These are phyloP conservation scores for Penicillium hordei DNA, from an alignment of 2,329 filamentous ascomycete genomes.

Conservation along the genomic window DNA sequence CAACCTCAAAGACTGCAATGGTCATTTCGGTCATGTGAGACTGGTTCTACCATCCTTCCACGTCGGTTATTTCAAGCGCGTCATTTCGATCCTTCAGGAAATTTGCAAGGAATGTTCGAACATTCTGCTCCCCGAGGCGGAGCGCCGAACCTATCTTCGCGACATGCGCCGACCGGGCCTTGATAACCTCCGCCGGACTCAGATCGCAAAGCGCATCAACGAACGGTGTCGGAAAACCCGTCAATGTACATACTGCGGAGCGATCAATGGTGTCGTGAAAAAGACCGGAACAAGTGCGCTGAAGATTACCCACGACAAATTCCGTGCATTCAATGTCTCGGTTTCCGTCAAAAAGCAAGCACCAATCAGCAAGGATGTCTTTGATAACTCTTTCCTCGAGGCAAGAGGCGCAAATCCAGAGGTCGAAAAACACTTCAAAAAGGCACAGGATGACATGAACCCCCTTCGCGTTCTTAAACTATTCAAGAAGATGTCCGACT, in stretches of 20 bases:
- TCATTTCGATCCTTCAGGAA: conserved; percentile 86
- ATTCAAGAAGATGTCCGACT: conserved; percentile 80
- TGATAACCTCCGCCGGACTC: conserved; percentile 81
- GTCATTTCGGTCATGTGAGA: conserved; percentile 92
- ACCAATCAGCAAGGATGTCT: conserved; percentile 77
- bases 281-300: conserved; percentile 79
- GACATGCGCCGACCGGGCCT: conserved; percentile 77
- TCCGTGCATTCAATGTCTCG: conserved; percentile 81
- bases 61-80: conserved; percentile 91
- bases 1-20: conserved; percentile 79
- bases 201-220: conserved; percentile 83
- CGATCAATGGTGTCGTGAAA: conserved; percentile 85
- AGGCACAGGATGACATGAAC: conserved; percentile 92
- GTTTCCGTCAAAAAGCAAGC: conserved; percentile 80
- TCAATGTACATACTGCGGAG: conserved; percentile 74
- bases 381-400: conserved; percentile 80
- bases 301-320: conserved; percentile 94
- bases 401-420: conserved; percentile 77
- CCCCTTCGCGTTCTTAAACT: conserved; percentile 85
- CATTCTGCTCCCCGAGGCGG: conserved; percentile 77
- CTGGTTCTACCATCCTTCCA: conserved; percentile 91
- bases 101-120: conserved; percentile 94
- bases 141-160: conserved; percentile 74
- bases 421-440: conserved; percentile 84
- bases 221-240: conserved; percentile 87